Conservation (phyloP, 225 moss, liverwort and hornwort genomes). For the Bryum argenteum region DNA sequence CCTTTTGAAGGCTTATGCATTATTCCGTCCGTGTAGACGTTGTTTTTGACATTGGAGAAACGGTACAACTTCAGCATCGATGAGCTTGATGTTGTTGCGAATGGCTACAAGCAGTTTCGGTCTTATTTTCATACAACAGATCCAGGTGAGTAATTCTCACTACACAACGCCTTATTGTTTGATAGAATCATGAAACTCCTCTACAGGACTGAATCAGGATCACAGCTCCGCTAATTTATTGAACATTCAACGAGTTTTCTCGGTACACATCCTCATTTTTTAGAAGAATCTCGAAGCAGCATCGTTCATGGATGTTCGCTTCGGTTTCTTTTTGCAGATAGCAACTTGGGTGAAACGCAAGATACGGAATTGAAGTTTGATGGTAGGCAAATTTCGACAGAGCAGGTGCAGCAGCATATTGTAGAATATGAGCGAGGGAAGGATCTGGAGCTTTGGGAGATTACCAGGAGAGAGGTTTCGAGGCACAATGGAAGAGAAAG, state of each 20-base stretch:
- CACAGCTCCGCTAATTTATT: too few relatives aligned
- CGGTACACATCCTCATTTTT: too few relatives aligned
- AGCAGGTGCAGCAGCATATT: slow-evolving; percentile 55
- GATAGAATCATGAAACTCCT: not conserved
- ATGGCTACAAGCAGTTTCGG: slow-evolving; percentile 71
- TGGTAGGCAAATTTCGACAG: slow-evolving; percentile 51
- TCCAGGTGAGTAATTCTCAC: slow-evolving; percentile 20
- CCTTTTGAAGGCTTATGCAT: not conserved
- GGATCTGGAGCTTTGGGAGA: slow-evolving; percentile 79
- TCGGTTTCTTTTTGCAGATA: slow-evolving; percentile 1
- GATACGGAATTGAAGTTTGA: slow-evolving; percentile 37
- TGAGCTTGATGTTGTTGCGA: slow-evolving; percentile 71
- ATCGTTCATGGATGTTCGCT: slow-evolving; percentile 2
- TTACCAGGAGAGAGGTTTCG: slow-evolving; percentile 1
- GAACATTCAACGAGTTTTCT: too few relatives aligned
- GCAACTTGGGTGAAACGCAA: slow-evolving; percentile 19
- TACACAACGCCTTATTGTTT: not conserved
- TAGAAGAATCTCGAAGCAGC: not conserved
- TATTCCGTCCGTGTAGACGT: slow-evolving; percentile 45
- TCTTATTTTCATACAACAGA: slow-evolving; percentile 53
- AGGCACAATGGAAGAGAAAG: not conserved
- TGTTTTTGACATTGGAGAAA: slow-evolving; percentile 78
- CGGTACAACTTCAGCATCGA: slow-evolving; percentile 83
- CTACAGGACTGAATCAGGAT: not conserved
- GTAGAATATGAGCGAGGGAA: slow-evolving; percentile 65